Conservation (phyloP, 805 yeast genomes). For the Barnettozyma vustinii region DNA sequence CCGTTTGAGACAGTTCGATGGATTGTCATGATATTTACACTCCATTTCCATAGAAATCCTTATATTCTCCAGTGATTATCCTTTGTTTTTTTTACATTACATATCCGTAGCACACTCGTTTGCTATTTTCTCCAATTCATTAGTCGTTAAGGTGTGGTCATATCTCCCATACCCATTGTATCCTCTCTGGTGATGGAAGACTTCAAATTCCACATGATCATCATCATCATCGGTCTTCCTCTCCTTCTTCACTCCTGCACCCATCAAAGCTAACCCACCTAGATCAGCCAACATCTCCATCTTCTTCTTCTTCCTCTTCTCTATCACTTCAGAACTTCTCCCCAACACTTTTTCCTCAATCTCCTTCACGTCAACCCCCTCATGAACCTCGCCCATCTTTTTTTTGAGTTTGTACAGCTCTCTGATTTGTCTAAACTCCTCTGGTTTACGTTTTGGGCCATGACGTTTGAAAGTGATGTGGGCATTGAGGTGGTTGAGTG, state of each 20-base stretch:
- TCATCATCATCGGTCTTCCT: constrained; percentile 1
- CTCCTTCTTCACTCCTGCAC: background rate
- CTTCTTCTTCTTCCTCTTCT: constrained; percentile 8
- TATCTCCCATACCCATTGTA: constrained; percentile 26
- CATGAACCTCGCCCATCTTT: constrained; percentile 22
- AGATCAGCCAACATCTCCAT: constrained; percentile 14
- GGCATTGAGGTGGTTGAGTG: constrained; percentile 53
- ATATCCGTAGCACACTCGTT: constrained; percentile 1
- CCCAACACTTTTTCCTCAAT: background rate
- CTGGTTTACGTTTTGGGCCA: constrained; percentile 49
- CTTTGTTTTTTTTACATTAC: background rate
- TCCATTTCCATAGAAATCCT: background rate
- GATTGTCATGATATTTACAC: constrained; percentile 1
- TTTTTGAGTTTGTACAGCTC: constrained; percentile 37
- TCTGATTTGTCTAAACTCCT: constrained; percentile 48
- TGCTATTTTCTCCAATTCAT: constrained; percentile 6
- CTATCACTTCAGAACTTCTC: background rate
- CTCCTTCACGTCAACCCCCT: background rate
- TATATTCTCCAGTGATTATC: background rate
- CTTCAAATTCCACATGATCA: constrained; percentile 13
- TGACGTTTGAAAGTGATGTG: constrained; percentile 49
- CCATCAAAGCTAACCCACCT: constrained; percentile 14
- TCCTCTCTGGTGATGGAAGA: constrained; percentile 26
- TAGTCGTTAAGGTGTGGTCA: constrained; percentile 20
- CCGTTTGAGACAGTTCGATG: constrained; percentile 29